Evolutionary conservation across 1,139 yeast genomes (phyloP).

Genomic region (Geotrichum restrictum): DNA sequence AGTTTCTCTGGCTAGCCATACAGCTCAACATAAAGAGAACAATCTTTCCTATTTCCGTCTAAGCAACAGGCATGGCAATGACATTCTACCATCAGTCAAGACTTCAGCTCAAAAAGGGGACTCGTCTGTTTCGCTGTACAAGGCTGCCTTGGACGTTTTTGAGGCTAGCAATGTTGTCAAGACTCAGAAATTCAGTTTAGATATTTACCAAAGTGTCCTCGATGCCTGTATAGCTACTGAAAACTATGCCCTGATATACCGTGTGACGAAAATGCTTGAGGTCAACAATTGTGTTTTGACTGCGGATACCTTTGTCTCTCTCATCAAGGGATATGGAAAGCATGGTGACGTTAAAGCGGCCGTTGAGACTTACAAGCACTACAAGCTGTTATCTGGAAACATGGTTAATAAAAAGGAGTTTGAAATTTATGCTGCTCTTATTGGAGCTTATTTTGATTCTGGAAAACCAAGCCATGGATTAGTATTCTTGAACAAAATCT

Average conservation of each 20-base stretch:
- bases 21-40: conserved; percentile 1
- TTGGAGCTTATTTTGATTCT: conserved; percentile 34
- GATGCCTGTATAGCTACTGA: conserved; percentile 23
- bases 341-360: conserved; percentile 24
- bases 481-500: conserved; percentile 30
- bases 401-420: conserved; percentile 19
- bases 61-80: conserved; percentile 21
- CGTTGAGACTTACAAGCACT: conserved; percentile 20
- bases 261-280: conserved; percentile 15
- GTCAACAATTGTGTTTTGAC: conserved; percentile 15
- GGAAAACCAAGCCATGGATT: conserved; percentile 33
- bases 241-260: conserved; percentile 19
- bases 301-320: conserved; percentile 19
- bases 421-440: conserved; percentile 31
- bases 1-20: conserved; percentile 28
- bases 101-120: conserved; percentile 21
- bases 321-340: conserved; percentile 26
- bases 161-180: conserved; percentile 31
- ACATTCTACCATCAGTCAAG: conserved; percentile 17
- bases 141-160: conserved; percentile 33
- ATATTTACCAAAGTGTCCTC: conserved; percentile 25
- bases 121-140: conserved; percentile 27
- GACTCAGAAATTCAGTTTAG: conserved; percentile 24
- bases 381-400: conserved; percentile 16
- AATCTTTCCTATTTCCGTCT: conserved; percentile 16